Base-by-base conservation (phyloP, 2,329 filamentous ascomycete genomes). In the Trichophyton simii region DNA sequence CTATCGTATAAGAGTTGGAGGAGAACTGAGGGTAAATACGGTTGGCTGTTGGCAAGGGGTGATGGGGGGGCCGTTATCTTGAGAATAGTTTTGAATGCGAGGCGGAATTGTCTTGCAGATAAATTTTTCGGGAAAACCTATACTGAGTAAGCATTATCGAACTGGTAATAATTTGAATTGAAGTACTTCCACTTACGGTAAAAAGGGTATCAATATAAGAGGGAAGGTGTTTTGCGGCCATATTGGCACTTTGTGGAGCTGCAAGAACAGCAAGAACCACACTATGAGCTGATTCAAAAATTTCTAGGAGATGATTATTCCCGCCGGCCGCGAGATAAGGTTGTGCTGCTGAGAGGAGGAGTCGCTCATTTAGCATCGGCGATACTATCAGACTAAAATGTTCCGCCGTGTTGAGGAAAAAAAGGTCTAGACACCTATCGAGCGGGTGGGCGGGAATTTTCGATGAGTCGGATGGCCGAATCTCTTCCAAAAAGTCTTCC, bases 231-330 rank as follows among this genome's bases (percentile, higher is more conserved):
- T 82, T 81, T 7, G 85, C 81, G 15, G 89, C 86, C 22, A 95
- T 76, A 15, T 82, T 75, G 18, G 86, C 84, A 67, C 91, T 91
- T 65, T 88, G 85, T 0, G 91, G 89, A 59, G 88, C 87, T 0
- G 88, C 88, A 54, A 96, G 83, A 3, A 89, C 85, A 1, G 91
- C 85, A 4, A 96, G 82, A 66, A 89, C 83, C 48, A 91, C 83
- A 65, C 87, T 88, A 74, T 96, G 91, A 0, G 91, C 89, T 0
- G 91, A 85, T 73, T 96, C 91, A 68, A 95, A 95, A n/a, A 95
- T 83, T 46, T 85, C 81, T 1, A 86, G 74, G 8, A 88, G 77
- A 54, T 81, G 75, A 22, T 77, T 75, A 65, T 83, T 81, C 18
- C 79, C 79, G 28, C 80, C 81, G n/a, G 81, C 76, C 50, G 80